Percentiles rank a stretch among this genome's conserved stretches.
These are phyloP conservation scores for Claviceps lovelessii DNA, from an alignment of 2,329 filamentous ascomycete genomes.

Conservation along the genomic window DNA sequence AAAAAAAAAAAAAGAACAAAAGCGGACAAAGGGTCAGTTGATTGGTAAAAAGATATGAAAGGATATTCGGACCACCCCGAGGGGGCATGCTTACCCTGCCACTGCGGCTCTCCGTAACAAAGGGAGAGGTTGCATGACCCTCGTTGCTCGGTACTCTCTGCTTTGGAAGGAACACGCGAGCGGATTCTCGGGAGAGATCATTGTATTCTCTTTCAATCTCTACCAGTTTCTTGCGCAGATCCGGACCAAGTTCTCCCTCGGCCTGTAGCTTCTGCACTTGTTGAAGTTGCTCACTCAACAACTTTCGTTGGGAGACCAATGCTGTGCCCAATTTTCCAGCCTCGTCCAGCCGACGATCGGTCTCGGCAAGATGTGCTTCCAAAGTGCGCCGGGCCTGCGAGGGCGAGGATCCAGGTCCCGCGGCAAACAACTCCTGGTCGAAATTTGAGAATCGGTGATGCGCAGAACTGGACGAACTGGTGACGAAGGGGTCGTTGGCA, in stretches of 20 bases:
- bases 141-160: conserved; percentile 65
- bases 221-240: conserved; percentile 66
- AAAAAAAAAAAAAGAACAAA: not conserved
- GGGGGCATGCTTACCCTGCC: conserved; percentile 33
- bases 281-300: conserved; percentile 65
- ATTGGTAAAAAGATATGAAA: no score
- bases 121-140: conserved; percentile 35
- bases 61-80: not conserved
- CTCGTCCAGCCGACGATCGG: conserved; percentile 79
- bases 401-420: conserved; percentile 65
- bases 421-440: conserved; percentile 63
- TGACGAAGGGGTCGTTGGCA: conserved; percentile 44
- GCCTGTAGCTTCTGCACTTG: conserved; percentile 69
- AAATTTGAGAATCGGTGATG: conserved; percentile 69
- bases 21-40: no score
- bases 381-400: conserved; percentile 77
- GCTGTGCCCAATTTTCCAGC: conserved; percentile 79
- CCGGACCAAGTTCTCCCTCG: conserved; percentile 66
- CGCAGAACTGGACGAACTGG: conserved; percentile 27
- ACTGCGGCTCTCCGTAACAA: conserved; percentile 35
- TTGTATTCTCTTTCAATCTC: conserved; percentile 93
- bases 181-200: conserved; percentile 79
- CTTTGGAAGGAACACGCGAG: conserved; percentile 74
- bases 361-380: conserved; percentile 83
- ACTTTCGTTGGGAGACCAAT: conserved; percentile 72